Conservation (phyloP, 129 eudicot genomes). For the Tanacetum coccineum region DNA sequence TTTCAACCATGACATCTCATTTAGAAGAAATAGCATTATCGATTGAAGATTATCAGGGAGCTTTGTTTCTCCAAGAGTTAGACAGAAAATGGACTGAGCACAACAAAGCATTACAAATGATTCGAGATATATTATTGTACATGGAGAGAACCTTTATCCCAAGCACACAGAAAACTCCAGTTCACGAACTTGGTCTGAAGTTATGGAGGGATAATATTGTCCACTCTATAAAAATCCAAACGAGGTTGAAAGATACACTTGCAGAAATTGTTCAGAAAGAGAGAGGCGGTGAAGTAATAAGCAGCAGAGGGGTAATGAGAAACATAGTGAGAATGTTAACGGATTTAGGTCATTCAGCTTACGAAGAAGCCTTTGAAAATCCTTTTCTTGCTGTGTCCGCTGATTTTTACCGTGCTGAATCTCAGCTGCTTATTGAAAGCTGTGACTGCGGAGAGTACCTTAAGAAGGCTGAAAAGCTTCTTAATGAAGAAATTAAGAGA, state of each 20-base stretch:
- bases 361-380: constrained; percentile 59
- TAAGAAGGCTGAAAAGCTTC: constrained; percentile 58
- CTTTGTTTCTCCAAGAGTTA: constrained; percentile 60
- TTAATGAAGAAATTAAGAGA: constrained; percentile 60
- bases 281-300: constrained; percentile 50
- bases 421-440: constrained; percentile 53
- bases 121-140: constrained; percentile 66
- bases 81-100: no score
- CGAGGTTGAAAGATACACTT: constrained; percentile 42
- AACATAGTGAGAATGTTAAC: constrained; percentile 60
- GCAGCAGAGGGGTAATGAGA: constrained; percentile 61
- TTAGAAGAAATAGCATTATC: constrained; percentile 48
- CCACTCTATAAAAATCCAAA: constrained; percentile 42
- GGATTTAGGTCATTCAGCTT: constrained; percentile 54
- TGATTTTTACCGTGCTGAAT: constrained; percentile 53
- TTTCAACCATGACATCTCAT: constrained; percentile 57
- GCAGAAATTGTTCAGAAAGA: constrained; percentile 53
- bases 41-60: constrained; percentile 53
- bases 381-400: constrained; percentile 55
- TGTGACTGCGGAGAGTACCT: constrained; percentile 65
- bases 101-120: constrained; percentile 71
- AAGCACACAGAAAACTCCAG: constrained; percentile 61
- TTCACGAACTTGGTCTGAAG: constrained; percentile 60
- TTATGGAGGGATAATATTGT: constrained; percentile 58
- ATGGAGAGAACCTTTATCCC: constrained; percentile 70